Evolutionary conservation across 2,329 filamentous ascomycete species (phyloP), one percentile per base, ranked within the genome.

Genomic region (Periglandula ipomoeae): DNA sequence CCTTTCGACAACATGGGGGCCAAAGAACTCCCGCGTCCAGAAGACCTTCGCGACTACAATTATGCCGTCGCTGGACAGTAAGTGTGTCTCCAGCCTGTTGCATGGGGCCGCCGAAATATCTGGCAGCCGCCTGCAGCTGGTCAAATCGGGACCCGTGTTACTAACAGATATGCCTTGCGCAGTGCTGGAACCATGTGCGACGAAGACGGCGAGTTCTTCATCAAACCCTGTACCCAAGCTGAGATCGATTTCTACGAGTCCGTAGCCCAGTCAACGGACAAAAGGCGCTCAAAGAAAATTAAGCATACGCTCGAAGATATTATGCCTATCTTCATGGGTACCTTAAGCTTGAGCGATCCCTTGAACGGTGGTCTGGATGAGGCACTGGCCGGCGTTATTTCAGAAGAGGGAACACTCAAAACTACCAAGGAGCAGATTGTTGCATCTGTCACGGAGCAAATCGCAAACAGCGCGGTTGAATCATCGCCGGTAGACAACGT

Each of bases 101-200:
- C 38, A 10, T 2, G 20, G 3, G 30, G 30, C 4, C 13, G n/a
- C 13, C 11, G 30, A 2, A 34, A 6, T n/a, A n/a, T 15, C 30
- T n/a, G n/a, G n/a, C 30, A 13, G 10, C 11, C 30, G 4, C 23
- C 8, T 15, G 23, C 22, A 15, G 8, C 40, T 19, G 13, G 10
- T 43, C 6, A 8, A 8, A 23, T 43, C 19, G n/a, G n/a, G 40
- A 8, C 30, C 30, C 48, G 13, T 27, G 10, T 27, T 4, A 26
- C 41, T 46, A 26, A 45, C 42, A 13, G 19, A 40, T 38, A 11
- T 34, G 41, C 22, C 35, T 44, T 9, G 19, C 20, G 7, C 62
- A 96, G 90, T 70, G 90, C 94, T 57, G 93, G 93, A 55, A 91
- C 95, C 42, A 79, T 95, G 59, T 89, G 85, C 62, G 89, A 95